Conservation (phyloP, 306 rosid species). For the Ormosia emarginata region DNA sequence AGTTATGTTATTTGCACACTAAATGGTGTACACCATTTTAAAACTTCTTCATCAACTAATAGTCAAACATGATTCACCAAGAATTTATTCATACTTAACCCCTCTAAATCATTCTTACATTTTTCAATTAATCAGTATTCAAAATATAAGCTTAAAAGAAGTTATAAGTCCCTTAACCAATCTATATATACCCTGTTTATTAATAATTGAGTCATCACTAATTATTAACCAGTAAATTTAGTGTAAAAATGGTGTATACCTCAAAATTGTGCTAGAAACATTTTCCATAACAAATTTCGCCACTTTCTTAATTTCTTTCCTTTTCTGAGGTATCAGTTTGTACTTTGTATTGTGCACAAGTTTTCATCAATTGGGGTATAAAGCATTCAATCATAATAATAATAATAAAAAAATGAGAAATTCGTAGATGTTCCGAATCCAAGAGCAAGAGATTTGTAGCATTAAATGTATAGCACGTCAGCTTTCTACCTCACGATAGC, state of each 20-base stretch:
- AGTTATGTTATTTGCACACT: not conserved
- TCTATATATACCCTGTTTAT: not conserved
- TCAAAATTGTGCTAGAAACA: too few species aligned
- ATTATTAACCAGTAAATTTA: too few species aligned
- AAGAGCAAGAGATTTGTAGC: too few species aligned
- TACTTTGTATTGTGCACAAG: too few species aligned
- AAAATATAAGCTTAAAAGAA: not conserved
- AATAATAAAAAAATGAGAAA: not conserved
- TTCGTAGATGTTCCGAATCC: too few species aligned
- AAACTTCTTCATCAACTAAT: not conserved
- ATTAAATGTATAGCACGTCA: too few species aligned
- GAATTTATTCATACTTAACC: not conserved
- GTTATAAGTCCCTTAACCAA: too few species aligned
- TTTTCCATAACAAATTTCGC: not conserved
- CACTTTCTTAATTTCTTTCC: not conserved
- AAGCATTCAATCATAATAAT: not conserved
- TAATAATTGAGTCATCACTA: not conserved
- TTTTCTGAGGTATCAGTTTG: not conserved
- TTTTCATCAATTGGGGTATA: not conserved
- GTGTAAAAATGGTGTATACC: too few species aligned
- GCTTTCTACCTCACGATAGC: constrained; percentile 39
- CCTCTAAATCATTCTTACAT: not conserved
- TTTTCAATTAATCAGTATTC: not conserved
- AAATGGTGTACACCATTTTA: not conserved
- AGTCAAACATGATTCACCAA: not conserved